These are phyloP conservation scores for Aquilaria agallochum DNA, from an alignment of 441 rosid genomes.

Conservation along the genomic window DNA sequence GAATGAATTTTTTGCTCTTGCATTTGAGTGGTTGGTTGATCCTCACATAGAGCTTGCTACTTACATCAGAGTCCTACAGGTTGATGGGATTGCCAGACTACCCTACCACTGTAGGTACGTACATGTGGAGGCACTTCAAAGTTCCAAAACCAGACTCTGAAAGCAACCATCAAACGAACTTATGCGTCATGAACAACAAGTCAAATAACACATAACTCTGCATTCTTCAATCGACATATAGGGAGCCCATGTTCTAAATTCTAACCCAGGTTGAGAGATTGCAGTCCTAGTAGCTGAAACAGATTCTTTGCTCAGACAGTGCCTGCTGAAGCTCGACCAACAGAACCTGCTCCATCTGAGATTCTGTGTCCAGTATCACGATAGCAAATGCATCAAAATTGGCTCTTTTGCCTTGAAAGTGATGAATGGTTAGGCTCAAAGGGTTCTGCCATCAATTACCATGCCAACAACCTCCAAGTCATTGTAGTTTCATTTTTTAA, in stretches of 20 bases:
- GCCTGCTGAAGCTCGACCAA: constrained; percentile 31
- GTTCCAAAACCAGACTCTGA: not conserved
- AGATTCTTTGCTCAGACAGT: constrained; percentile 33
- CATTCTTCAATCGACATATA: constrained; percentile 22
- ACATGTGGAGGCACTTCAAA: constrained; percentile 37
- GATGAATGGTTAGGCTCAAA: not conserved
- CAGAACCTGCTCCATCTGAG: constrained; percentile 38
- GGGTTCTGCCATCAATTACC: not conserved
- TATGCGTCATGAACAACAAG: too few species aligned
- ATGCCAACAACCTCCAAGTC: not conserved
- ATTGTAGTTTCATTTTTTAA: not conserved
- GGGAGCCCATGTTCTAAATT: constrained; percentile 43
- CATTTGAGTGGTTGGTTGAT: constrained; percentile 72
- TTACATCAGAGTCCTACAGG: constrained; percentile 34
- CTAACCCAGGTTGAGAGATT: constrained; percentile 21
- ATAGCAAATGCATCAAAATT: constrained; percentile 18
- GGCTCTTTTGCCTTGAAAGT: constrained; percentile 8
- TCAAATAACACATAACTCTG: too few species aligned
- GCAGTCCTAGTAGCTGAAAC: constrained; percentile 49
- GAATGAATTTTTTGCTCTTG: constrained; percentile 57
- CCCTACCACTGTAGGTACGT: constrained; percentile 55
- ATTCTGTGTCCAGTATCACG: constrained; percentile 26
- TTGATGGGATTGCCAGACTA: constrained; percentile 67
- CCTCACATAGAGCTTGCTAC: constrained; percentile 70
- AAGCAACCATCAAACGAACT: too few species aligned